Conservation (phyloP, 1,284 basidiomycete genomes). For the Neolentinus lepideus region DNA sequence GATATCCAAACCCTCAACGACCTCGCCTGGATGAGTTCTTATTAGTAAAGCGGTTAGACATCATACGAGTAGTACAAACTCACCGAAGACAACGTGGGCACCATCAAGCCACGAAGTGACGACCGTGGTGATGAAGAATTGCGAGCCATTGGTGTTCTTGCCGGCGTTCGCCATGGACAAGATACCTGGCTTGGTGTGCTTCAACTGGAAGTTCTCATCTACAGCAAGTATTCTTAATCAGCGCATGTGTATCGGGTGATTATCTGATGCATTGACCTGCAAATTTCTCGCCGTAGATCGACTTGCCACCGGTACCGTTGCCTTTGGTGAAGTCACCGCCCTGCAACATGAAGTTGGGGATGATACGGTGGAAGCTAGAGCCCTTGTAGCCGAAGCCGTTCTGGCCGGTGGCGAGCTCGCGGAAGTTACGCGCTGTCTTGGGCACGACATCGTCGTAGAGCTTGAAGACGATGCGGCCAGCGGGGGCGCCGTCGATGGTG, state of each 20-base stretch:
- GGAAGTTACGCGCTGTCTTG: constrained; percentile 82
- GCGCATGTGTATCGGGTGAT: background rate
- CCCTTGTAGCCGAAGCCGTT: constrained; percentile 60
- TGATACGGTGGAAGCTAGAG: constrained; percentile 78
- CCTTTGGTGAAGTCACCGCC: constrained; percentile 33
- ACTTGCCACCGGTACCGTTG: constrained; percentile 89
- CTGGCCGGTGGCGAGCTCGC: constrained; percentile 80
- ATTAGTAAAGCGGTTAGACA: background rate
- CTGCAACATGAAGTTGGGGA: constrained; percentile 56
- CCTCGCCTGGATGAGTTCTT: constrained; percentile 38
- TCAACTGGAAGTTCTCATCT: constrained; percentile 84
- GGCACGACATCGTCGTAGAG: constrained; percentile 73
- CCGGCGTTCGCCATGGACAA: constrained; percentile 89
- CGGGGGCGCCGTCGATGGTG: constrained; percentile 42
- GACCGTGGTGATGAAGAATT: constrained; percentile 66
- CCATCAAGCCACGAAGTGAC: constrained; percentile 70
- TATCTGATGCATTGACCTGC: constrained; percentile 35
- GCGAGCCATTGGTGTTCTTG: constrained; percentile 63
- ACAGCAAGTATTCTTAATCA: constrained; percentile 2
- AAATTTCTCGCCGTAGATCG: constrained; percentile 88
- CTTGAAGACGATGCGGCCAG: constrained; percentile 79
- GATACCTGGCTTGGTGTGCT: constrained; percentile 79
- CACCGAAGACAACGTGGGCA: constrained; percentile 78
- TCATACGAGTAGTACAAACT: constrained; percentile 12
- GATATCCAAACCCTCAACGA: constrained; percentile 54